Conservation (phyloP, 2,329 filamentous ascomycete species). For the Aphanoascus verrucosus region DNA sequence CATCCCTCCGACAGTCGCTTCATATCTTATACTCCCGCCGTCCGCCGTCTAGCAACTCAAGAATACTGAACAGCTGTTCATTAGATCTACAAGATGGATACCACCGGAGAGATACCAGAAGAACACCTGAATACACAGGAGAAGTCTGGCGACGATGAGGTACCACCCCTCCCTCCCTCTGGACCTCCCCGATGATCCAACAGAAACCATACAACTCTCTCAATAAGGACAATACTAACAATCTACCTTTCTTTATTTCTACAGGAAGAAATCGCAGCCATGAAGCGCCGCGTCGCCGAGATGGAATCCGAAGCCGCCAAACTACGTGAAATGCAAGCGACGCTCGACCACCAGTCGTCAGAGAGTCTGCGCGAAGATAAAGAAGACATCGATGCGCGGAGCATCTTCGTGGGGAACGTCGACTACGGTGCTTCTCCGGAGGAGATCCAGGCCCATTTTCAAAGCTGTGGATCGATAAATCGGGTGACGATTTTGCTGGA, state of each 20-base stretch:
- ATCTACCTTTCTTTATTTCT: background rate
- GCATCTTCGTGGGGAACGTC: conserved; percentile 97
- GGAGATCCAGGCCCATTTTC: conserved; percentile 97
- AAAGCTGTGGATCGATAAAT: conserved; percentile 94
- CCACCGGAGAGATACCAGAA: conserved; percentile 14
- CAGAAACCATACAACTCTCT: no score
- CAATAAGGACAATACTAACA: background rate
- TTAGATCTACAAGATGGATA: conserved; percentile 14
- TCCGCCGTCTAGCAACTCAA: background rate
- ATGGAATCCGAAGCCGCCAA: conserved; percentile 86
- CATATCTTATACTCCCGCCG: background rate
- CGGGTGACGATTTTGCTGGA: conserved; percentile 93
- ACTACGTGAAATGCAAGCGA: conserved; percentile 75
- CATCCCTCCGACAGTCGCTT: background rate
- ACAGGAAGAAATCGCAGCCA: conserved; percentile 69
- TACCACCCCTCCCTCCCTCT: conserved; percentile 19
- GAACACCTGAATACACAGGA: conserved; percentile 22
- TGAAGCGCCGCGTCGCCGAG: conserved; percentile 77
- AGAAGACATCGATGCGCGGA: conserved; percentile 87
- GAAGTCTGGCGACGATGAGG: conserved; percentile 38
- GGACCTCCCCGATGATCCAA: no score
- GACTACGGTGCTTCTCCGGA: conserved; percentile 95
- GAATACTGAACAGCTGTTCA: background rate
- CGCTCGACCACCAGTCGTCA: conserved; percentile 72
- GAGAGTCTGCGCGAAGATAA: conserved; percentile 81